phyloP scores from a whole-genome alignment of 2,329 filamentous ascomycete genomes.

The Trichoderma sp. region DNA sequence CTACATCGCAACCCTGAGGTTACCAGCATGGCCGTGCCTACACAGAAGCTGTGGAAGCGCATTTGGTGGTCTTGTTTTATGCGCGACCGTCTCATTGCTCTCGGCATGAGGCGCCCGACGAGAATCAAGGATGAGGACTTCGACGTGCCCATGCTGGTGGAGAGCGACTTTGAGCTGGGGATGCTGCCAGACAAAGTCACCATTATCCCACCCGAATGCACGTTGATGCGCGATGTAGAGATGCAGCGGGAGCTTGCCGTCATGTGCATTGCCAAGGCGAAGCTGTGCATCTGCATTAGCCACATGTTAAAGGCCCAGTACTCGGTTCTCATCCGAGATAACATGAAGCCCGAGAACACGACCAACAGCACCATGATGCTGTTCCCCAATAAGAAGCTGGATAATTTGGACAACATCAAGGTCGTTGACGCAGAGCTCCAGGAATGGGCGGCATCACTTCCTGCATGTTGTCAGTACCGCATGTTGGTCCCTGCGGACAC shows the following conservation, averaged over 20 bases:
- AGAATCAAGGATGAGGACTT: constrained; percentile 92
- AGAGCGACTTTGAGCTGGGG: constrained; percentile 80
- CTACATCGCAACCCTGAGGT: constrained; percentile 80
- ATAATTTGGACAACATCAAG: constrained; percentile 77
- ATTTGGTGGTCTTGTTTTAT: constrained; percentile 99
- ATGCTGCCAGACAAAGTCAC: constrained; percentile 65
- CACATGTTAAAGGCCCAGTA: constrained; percentile 89
- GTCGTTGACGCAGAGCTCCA: constrained; percentile 76
- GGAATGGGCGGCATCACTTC: constrained; percentile 72
- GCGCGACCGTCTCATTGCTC: constrained; percentile 84
- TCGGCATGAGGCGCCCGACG: constrained; percentile 91
- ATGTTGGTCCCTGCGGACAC: constrained; percentile 54
- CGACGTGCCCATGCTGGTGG: constrained; percentile 84
- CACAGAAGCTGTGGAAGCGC: constrained; percentile 85
- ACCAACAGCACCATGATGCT: constrained; percentile 83
- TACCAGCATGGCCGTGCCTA: constrained; percentile 69
- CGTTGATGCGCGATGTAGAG: constrained; percentile 64
- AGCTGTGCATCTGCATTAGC: constrained; percentile 84
- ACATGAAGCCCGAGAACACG: constrained; percentile 72
- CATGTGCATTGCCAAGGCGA: constrained; percentile 90
- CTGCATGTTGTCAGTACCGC: constrained; percentile 67
- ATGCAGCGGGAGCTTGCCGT: constrained; percentile 77
- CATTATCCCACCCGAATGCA: constrained; percentile 68
- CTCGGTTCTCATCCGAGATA: constrained; percentile 82
- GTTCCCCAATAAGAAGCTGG: constrained; percentile 80